phyloP scores from a whole-genome alignment of 352 stramenopile species.

The Phytophthora capsici region DNA sequence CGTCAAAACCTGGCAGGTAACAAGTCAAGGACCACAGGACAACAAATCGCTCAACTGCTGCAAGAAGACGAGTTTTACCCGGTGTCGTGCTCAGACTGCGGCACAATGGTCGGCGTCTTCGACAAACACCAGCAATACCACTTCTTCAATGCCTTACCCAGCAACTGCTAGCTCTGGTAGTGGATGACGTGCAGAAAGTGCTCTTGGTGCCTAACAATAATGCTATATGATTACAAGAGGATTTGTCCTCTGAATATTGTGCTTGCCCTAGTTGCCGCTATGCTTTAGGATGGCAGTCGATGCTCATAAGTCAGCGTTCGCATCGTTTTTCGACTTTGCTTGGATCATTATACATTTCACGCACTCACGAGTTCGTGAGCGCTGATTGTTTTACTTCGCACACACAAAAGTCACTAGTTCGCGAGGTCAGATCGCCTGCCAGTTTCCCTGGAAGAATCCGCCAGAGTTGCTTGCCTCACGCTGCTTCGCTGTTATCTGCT shows the following conservation, averaged over 20 bases:
- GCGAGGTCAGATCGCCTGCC: constrained; percentile 14
- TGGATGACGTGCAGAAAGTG: constrained; percentile 5
- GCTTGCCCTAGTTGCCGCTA: constrained; percentile 14
- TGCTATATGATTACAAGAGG: constrained; percentile 24
- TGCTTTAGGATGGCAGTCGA: constrained; percentile 13
- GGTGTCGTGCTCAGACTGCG: constrained; percentile 77
- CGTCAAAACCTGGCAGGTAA: constrained; percentile 30
- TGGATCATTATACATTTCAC: constrained; percentile 38
- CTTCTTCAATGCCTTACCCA: constrained; percentile 84
- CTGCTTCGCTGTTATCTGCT: constrained; percentile 31
- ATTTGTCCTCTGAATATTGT: constrained; percentile 23
- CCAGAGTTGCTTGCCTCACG: constrained; percentile 14
- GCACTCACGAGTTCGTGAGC: constrained; percentile 34
- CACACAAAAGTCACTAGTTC: constrained; percentile 41
- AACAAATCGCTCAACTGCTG: constrained; percentile 38
- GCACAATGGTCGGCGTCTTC: constrained; percentile 75
- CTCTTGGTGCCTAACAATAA: constrained; percentile 10
- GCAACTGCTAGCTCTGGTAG: constrained; percentile 44
- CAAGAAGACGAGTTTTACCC: constrained; percentile 68
- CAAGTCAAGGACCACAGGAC: constrained; percentile 21
- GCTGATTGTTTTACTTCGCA: constrained; percentile 35
- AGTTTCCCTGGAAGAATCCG: constrained; percentile 1
- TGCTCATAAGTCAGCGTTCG: constrained; percentile 16
- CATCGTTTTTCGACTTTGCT: constrained; percentile 29
- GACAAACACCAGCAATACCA: constrained; percentile 67